Base-by-base conservation (phyloP, 2,329 filamentous ascomycete species). In the Beauveria sp. region DNA sequence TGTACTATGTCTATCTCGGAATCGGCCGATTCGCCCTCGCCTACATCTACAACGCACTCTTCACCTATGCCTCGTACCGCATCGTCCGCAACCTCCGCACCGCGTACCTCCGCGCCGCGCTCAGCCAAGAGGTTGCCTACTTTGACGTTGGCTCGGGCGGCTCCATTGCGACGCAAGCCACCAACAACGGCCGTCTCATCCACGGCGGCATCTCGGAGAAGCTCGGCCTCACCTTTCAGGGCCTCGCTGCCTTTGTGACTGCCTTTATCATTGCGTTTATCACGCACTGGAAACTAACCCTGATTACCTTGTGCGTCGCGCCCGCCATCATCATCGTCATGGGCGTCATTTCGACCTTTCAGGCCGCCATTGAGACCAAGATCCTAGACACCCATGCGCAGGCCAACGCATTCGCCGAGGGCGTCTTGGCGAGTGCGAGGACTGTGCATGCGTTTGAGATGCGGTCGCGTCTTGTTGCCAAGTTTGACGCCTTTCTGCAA, bases 1-100 rank as follows among this genome's bases (percentile, higher is more conserved):
- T 86, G 6, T 85, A 80, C 67, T 84, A 85, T 65, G 74, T 85
- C 28, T 85, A 84, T 63, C 73, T 86, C 14, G 84, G 84, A 65
- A 72, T 84, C 55, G 82, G 70, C 0, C 78, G 81, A 50, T 81
- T 85, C 62, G 67, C 72, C 24, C 69, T 82, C 18, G 74, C 78
- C 14, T 85, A 84, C 63, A 67, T 76, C 20, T 76, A 77, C 68
- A 75, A 75, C 52, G 67, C 71, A 3, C 70, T 74, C 54, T 68
- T 83, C 22, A 82, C 79, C 3, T 78, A 82, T 44, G 74, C 79
- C 4, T 80, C 80, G 2, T 78, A 79, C 57, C 74, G 80, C 10
- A 79, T 80, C 3, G 80, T 80, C 3, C 77, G 79, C 61, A 78
- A 73, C 37, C 71, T 78, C 37, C 73, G 83, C 10, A 74, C 77